Conservation (phyloP, 2,329 filamentous ascomycete species). For the Aspergillus tubingensis region DNA sequence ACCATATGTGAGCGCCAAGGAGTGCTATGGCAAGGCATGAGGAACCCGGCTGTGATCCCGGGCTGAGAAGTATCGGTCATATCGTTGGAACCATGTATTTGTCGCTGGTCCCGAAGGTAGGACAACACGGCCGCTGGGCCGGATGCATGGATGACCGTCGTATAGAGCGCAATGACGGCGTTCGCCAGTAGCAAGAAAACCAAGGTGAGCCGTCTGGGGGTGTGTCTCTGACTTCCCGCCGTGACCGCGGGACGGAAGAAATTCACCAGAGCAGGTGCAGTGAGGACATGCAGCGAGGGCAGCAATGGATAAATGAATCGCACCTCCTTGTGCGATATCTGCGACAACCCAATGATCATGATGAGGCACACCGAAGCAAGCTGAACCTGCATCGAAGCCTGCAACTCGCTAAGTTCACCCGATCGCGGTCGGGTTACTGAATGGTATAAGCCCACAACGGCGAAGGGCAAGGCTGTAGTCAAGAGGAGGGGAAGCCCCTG, state of each 20-base stretch:
- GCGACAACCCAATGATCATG: slow-evolving; percentile 66
- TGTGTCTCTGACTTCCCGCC: slow-evolving; percentile 30
- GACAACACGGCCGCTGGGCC: slow-evolving; percentile 74
- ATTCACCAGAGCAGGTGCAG: slow-evolving; percentile 64
- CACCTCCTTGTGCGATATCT: slow-evolving; percentile 93
- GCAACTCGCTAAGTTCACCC: slow-evolving; percentile 32
- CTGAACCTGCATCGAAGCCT: slow-evolving; percentile 50
- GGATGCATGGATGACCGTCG: slow-evolving; percentile 74
- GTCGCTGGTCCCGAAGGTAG: slow-evolving; percentile 75
- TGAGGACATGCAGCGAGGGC: slow-evolving; percentile 79
- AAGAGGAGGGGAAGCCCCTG: slow-evolving; percentile 87
- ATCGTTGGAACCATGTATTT: slow-evolving; percentile 44
- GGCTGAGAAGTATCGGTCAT: slow-evolving; percentile 12
- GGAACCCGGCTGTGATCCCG: slow-evolving; percentile 67
- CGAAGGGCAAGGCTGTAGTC: slow-evolving; percentile 80
- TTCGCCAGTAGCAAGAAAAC: slow-evolving; percentile 65
- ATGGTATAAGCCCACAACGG: slow-evolving; percentile 63
- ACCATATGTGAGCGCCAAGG: slow-evolving; percentile 90
- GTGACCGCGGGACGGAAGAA: slow-evolving; percentile 62
- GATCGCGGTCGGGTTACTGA: slow-evolving; percentile 42
- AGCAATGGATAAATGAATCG: slow-evolving; percentile 94
- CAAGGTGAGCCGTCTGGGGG: slow-evolving; percentile 58
- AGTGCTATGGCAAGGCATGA: slow-evolving; percentile 95
- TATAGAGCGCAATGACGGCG: slow-evolving; percentile 70
- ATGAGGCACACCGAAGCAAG: slow-evolving; percentile 62